Base-by-base conservation (phyloP, 306 rosid species). In the Alnus glutinosa region DNA sequence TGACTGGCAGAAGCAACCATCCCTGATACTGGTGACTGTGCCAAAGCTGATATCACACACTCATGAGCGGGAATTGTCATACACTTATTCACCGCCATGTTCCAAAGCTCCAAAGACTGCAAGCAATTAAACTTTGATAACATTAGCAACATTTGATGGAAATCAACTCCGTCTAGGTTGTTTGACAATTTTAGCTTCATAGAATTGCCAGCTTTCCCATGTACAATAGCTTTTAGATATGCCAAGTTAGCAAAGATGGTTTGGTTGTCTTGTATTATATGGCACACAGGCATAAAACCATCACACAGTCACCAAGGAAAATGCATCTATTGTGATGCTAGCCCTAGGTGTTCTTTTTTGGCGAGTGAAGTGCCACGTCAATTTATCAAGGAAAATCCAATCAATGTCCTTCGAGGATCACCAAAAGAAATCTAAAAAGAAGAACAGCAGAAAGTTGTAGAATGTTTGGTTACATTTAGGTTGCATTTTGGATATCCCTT, bases 41-140 rank as follows among this genome's bases (percentile, higher is more conserved):
- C 94, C 84, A 94, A 78, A n/a, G 98, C 89, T 5, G 98, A 87
- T 78, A 94, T 92, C 70, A 87, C 85, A 63, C 92, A 79, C 75
- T 94, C 97, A 28, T 94, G 98, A 42, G 97, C 97, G 3, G 86
- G 54, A 63, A 92, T 84, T 9, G 96, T 80, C 98, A 92, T 92
- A 51, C 92, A 83, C 83, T 85, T 90, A 64, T 94, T 94, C 86
- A 88, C 97, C 1, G 91, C 87, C 89, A 88, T 73, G 87, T 92
- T 85, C 98, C 98, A 94, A 28, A 94, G 87, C 87, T 94, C 98
- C 88, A 94, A 72, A 7, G 94, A 84, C 98, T 94, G 97, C 86
- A 90, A 83, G 14, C 30, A 81, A 71, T 78, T 9, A 63, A 66
- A 37, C 50, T 63, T 80, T 32, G n/a, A 82, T 54, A 71, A 66